phyloP scores from a whole-genome alignment of 2,329 filamentous ascomycete genomes.

The Tolypocladium capitatum region DNA sequence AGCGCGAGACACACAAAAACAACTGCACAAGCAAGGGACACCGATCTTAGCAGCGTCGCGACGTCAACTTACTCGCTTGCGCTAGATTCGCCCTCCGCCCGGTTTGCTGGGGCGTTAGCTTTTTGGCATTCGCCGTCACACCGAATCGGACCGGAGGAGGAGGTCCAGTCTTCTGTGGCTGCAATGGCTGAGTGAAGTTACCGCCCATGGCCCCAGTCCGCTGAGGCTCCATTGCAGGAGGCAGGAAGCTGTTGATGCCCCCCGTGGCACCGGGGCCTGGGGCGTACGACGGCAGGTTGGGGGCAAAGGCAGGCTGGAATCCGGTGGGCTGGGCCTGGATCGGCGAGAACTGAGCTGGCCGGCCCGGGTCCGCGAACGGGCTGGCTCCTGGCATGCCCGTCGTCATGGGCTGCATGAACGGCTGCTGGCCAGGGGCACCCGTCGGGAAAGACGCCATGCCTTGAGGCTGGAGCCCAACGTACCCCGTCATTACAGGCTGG shows the following conservation, averaged over 20 bases:
- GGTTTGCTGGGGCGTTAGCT: slow-evolving; percentile 72
- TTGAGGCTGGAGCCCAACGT: slow-evolving; percentile 19
- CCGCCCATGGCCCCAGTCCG: slow-evolving; percentile 36
- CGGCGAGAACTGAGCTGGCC: slow-evolving; percentile 27
- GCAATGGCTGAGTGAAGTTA: slow-evolving; percentile 35
- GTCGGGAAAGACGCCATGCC: slow-evolving; percentile 25
- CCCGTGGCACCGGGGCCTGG: slow-evolving; percentile 24
- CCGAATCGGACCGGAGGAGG: slow-evolving; percentile 84
- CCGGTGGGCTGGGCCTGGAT: slow-evolving; percentile 53
- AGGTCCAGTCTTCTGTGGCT: slow-evolving; percentile 45
- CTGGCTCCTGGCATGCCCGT: slow-evolving; percentile 28
- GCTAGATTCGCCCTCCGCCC: slow-evolving; percentile 80
- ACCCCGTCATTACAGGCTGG: slow-evolving; percentile 25
- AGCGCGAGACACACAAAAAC: slow-evolving; percentile 6
- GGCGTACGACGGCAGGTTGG: slow-evolving; percentile 28
- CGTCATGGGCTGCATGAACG: slow-evolving; percentile 36
- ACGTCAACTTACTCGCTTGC: slow-evolving; percentile 73
- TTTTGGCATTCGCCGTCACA: slow-evolving; percentile 57
- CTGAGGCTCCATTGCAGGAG: slow-evolving; percentile 46
- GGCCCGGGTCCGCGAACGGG: slow-evolving; percentile 25
- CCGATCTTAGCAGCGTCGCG: slow-evolving; percentile 16
- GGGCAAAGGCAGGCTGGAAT: slow-evolving; percentile 31
- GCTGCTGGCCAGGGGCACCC: slow-evolving; percentile 13
- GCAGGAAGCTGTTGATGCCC: slow-evolving; percentile 44
- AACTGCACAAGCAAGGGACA: background rate